Evolutionary conservation across 2,329 filamentous ascomycete species (phyloP).

Genomic region (Colletotrichum incanum): DNA sequence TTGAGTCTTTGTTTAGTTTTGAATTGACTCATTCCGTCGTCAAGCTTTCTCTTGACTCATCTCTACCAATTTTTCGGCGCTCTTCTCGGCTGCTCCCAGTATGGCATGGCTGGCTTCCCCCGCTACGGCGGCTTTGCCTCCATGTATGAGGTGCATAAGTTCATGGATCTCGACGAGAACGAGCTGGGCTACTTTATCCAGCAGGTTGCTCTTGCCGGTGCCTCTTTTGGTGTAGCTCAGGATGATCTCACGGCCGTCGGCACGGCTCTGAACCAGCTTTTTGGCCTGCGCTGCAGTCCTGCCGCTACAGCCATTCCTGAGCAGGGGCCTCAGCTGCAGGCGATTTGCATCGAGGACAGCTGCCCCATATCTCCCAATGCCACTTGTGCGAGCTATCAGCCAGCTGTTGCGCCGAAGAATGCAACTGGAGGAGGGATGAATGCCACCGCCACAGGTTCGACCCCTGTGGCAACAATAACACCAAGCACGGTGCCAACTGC

Average conservation of each 20-base stretch:
- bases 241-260: constrained; percentile 67
- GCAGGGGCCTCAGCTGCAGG: constrained; percentile 65
- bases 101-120: constrained; percentile 65
- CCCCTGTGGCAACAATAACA: background rate
- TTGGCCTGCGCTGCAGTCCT: constrained; percentile 67
- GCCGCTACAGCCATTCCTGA: constrained; percentile 60
- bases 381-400: constrained; percentile 62
- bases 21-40: background rate
- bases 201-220: constrained; percentile 70
- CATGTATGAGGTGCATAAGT: constrained; percentile 71
- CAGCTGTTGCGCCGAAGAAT: constrained; percentile 45
- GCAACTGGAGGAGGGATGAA: constrained; percentile 35
- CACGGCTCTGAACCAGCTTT: constrained; percentile 63
- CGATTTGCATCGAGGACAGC: constrained; percentile 68
- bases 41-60: constrained; percentile 71
- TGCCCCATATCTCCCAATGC: constrained; percentile 64
- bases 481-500: constrained; percentile 28
- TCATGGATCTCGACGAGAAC: constrained; percentile 69
- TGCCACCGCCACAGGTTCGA: constrained; percentile 11
- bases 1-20: background rate
- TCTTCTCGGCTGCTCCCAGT: constrained; percentile 69
- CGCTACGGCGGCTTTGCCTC: constrained; percentile 62
- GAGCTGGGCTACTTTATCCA: constrained; percentile 73
- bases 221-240: constrained; percentile 71
- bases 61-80: constrained; percentile 74